Evolutionary conservation across 2,329 filamentous ascomycete species (phyloP).

Genomic region (Cercospora sojina): DNA sequence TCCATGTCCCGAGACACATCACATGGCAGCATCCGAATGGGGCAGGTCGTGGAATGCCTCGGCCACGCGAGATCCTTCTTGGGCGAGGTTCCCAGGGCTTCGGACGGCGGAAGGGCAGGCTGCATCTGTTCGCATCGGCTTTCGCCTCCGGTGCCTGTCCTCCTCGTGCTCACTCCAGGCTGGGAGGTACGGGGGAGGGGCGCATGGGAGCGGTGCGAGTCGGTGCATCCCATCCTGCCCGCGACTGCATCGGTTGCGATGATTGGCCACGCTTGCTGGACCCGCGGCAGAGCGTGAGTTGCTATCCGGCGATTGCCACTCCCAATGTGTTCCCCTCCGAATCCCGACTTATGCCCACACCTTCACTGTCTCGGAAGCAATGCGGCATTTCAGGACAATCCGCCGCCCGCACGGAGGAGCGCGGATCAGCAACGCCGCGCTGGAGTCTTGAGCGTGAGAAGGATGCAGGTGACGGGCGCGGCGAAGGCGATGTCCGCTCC

Average conservation of each 20-base stretch:
- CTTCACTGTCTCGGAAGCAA: neutral
- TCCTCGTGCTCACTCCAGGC: neutral
- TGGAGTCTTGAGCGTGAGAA: no score
- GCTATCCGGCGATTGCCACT: neutral
- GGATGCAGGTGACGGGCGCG: neutral
- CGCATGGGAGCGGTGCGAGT: neutral
- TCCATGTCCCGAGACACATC: neutral
- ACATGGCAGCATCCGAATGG: neutral
- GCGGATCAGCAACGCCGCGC: neutral
- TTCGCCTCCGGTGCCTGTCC: neutral
- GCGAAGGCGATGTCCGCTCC: neutral
- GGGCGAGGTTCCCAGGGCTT: neutral
- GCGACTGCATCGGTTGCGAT: neutral
- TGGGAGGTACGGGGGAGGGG: neutral
- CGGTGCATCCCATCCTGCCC: neutral
- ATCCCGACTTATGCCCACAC: neutral
- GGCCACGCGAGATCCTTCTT: neutral
- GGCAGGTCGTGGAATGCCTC: neutral
- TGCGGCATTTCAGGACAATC: neutral
- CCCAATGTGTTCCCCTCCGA: neutral
- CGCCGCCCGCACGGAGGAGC: neutral
- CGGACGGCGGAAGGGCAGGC: neutral
- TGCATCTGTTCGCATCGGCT: neutral
- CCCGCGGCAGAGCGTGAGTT: neutral
- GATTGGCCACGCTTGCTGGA: neutral